Evolutionary conservation across 306 rosid genomes (phyloP), one percentile per base, ranked within the genome.

Genomic region (Casuarina cunninghamiana): DNA sequence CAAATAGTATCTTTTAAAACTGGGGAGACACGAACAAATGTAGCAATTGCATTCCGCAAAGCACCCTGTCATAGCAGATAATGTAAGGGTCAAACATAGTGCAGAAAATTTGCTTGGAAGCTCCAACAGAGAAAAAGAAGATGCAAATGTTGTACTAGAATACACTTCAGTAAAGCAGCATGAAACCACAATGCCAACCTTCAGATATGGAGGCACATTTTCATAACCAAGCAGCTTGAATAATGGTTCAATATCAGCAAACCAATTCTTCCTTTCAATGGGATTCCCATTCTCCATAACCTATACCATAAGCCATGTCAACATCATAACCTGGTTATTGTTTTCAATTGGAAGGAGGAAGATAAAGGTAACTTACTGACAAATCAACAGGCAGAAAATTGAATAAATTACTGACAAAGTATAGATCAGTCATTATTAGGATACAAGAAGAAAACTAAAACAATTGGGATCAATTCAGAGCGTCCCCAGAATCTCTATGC

Each of bases 221-320:
- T 95, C 98, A 65, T 92, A 95, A 75, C 98, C 86, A 69, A 95
- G 98, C 78, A 95, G 97, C 87, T 95, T 95, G 90, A 95, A 95
- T 78, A 95, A 83, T 53, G 98, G 97, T 80, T 95, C 98, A 66
- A 92, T 89, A 77, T 95, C 97, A 79, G 97, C 89, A 82, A 95
- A 95, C 98, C 98, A 95, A 66, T 91, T 91, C 76, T 89, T 92
- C 80, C 96, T 91, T 77, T 92, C 98, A 77, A 82, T 51, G 39
- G 91, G 90, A 79, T 88, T 91, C 72, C 98, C 98, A 85, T 95
- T 89, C 84, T 95, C 92, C 79, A 95, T 83, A 79, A 89, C 97
- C 98, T 95, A 89, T 74, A 81, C 70, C 53, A 75, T 74, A 79
- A 50, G 71, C 53, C 45, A 84, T 71, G 79, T 41, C 62, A 75